These are phyloP conservation scores for Bryum argenteum DNA, from an alignment of 225 moss, liverwort and hornwort species.

Conservation along the genomic window DNA sequence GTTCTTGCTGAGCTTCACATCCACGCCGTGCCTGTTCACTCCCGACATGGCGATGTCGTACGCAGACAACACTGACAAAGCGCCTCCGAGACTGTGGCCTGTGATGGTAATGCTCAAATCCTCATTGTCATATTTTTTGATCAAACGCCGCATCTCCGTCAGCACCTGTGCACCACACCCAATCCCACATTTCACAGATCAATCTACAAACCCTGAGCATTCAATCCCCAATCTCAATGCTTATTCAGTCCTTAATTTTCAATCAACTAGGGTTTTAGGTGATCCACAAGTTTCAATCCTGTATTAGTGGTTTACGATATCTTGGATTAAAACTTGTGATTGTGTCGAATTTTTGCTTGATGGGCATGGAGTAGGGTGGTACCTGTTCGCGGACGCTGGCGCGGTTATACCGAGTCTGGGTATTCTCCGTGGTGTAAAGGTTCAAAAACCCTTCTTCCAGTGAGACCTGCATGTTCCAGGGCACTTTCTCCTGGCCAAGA, in stretches of 20 bases:
- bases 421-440: slow-evolving; percentile 40
- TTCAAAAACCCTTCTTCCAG: slow-evolving; percentile 41
- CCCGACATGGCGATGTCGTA: slow-evolving; percentile 70
- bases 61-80: slow-evolving; percentile 53
- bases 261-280: too few species aligned
- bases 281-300: too few species aligned
- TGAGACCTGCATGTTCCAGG: slow-evolving; percentile 39
- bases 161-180: background rate
- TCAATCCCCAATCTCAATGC: too few species aligned
- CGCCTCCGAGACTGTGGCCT: slow-evolving; percentile 74
- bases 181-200: too few species aligned
- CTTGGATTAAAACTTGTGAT: too few species aligned
- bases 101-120: slow-evolving; percentile 65
- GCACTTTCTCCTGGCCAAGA: background rate
- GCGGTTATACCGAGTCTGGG: slow-evolving; percentile 44
- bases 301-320: too few species aligned
- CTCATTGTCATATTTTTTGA: slow-evolving; percentile 36
- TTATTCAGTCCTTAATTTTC: too few species aligned
- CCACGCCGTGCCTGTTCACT: slow-evolving; percentile 54
- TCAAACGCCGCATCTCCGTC: slow-evolving; percentile 39
- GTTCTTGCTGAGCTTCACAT: background rate
- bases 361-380: too few species aligned
- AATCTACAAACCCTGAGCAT: too few species aligned
- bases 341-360: too few species aligned
- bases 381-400: slow-evolving; percentile 43